A percentile compares a stretch with the other conserved stretches of the same genome.
These are phyloP conservation scores for Nicotiana noctiflora DNA, from an alignment of 257 asterid genomes.

Conservation along the genomic window DNA sequence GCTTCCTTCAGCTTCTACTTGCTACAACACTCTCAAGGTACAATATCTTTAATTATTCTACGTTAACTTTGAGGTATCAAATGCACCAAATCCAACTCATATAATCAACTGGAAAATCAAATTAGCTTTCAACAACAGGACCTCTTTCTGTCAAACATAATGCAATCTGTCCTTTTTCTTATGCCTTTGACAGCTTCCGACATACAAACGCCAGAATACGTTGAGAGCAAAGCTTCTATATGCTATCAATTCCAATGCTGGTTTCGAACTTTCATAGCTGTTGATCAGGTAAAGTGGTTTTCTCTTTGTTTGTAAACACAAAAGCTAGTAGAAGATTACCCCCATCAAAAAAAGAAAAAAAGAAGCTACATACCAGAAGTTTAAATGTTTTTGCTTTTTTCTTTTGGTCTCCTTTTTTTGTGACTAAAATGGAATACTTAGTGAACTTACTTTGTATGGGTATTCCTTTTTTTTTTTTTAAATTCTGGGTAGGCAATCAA, in stretches of 20 bases:
- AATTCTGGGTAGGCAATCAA: slow-evolving; percentile 1
- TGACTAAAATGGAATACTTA: background rate
- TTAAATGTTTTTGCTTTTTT: too few species aligned
- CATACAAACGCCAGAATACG: slow-evolving; percentile 79
- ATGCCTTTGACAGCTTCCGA: slow-evolving; percentile 71
- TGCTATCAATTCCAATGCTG: slow-evolving; percentile 93
- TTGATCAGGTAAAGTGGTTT: background rate
- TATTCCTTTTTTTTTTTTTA: background rate
- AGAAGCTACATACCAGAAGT: background rate
- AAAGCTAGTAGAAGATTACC: background rate
- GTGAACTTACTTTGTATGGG: background rate
- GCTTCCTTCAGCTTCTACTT: slow-evolving; percentile 98
- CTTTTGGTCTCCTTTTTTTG: background rate
- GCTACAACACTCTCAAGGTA: slow-evolving; percentile 95
- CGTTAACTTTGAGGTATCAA: background rate
- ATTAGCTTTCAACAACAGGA: background rate
- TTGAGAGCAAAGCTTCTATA: slow-evolving; percentile 83
- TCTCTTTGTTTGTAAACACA: background rate
- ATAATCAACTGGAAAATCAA: background rate
- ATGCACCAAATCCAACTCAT: background rate
- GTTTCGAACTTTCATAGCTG: slow-evolving; percentile 80
- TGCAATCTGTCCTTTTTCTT: slow-evolving; percentile 9
- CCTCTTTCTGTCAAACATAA: background rate
- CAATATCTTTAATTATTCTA: background rate
- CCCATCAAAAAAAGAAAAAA: background rate